These are phyloP conservation scores for Lodderomyces theae DNA, from an alignment of 1,139 yeast genomes.

Conservation along the genomic window DNA sequence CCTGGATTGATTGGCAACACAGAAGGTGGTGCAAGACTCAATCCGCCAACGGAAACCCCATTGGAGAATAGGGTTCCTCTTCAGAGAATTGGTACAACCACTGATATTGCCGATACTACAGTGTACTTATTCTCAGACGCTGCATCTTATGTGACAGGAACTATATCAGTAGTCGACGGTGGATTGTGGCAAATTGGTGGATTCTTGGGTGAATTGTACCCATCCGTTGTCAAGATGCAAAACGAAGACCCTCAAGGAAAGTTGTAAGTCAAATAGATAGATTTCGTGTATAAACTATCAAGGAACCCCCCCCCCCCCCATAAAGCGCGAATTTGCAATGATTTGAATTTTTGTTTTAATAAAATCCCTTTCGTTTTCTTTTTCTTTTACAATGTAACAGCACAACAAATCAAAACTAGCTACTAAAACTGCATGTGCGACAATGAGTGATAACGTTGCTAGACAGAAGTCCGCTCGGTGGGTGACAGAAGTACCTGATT, in stretches of 20 bases:
- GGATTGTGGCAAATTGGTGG: constrained; percentile 82
- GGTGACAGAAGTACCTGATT: constrained; percentile 52
- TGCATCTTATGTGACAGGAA: constrained; percentile 74
- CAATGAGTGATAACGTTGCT: constrained; percentile 45
- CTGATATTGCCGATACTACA: constrained; percentile 87
- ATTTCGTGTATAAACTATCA: neutral
- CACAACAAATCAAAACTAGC: neutral
- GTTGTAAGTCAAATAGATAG: constrained; percentile 10
- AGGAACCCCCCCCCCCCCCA: neutral
- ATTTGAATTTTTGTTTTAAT: no score
- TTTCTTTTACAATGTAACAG: neutral
- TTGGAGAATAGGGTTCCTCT: constrained; percentile 58
- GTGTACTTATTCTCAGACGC: constrained; percentile 82
- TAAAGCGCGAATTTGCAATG: neutral
- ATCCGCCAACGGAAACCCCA: constrained; percentile 35
- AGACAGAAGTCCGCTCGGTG: constrained; percentile 64
- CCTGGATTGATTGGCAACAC: constrained; percentile 87
- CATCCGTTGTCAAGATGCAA: constrained; percentile 27
- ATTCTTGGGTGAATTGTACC: constrained; percentile 33
- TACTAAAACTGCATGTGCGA: neutral
- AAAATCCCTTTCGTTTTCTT: neutral
- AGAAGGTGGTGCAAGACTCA: constrained; percentile 72
- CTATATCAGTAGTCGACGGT: constrained; percentile 82
- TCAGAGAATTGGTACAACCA: constrained; percentile 70
- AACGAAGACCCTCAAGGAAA: constrained; percentile 22